Percentiles rank a stretch among this genome's conserved stretches.
Conservation (phyloP, 2,329 filamentous ascomycete genomes). For the Cladorrhinum sp. region DNA sequence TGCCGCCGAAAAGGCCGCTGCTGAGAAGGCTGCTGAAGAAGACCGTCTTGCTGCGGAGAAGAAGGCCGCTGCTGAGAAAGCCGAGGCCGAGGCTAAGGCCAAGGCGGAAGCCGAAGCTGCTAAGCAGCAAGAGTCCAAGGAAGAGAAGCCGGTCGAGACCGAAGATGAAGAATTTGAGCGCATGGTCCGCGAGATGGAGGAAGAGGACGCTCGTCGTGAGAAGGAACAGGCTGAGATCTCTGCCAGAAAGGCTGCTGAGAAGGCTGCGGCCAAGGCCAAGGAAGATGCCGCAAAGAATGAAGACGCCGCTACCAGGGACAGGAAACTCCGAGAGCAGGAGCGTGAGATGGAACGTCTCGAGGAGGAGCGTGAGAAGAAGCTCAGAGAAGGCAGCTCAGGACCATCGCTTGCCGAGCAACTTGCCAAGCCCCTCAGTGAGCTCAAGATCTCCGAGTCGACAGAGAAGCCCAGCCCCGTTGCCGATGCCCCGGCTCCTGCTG, state of each 20-base stretch:
- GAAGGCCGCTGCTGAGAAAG: constrained; percentile 32
- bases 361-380: constrained; percentile 62
- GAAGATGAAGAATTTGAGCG: constrained; percentile 55
- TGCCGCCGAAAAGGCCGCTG: constrained; percentile 23
- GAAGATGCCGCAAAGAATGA: constrained; percentile 44
- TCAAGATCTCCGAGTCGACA: constrained; percentile 36
- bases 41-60: constrained; percentile 16
- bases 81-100: constrained; percentile 32
- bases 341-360: constrained; percentile 70
- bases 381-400: constrained; percentile 46
- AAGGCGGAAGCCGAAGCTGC: constrained; percentile 33
- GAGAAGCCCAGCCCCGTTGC: constrained; percentile 24
- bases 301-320: constrained; percentile 54
- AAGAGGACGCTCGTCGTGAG: constrained; percentile 50
- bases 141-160: constrained; percentile 31
- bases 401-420: constrained; percentile 52
- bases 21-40: constrained; percentile 24
- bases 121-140: constrained; percentile 30
- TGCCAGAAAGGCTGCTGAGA: constrained; percentile 38
- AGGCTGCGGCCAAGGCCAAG: constrained; percentile 27
- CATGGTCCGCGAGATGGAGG: constrained; percentile 61
- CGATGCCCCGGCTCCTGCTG: constrained; percentile 40
- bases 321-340: constrained; percentile 69
- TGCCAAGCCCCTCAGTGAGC: constrained; percentile 39
- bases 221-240: constrained; percentile 45